phyloP scores from a whole-genome alignment of 73 alveolate genomes.

The Paramecium primaurelia region DNA sequence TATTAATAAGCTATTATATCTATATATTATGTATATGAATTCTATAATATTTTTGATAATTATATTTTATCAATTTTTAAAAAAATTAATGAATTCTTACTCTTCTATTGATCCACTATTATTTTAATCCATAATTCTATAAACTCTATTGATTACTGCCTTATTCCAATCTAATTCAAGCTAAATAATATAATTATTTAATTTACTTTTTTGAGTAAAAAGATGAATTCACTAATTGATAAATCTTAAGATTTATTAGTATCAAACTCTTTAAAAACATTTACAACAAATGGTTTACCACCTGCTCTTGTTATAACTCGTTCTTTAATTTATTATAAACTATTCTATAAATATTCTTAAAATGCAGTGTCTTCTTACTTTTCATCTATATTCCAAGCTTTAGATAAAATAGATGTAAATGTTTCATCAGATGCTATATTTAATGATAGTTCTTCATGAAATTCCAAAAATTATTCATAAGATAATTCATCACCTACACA shows the following conservation, averaged over 20 bases:
- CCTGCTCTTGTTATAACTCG: neutral
- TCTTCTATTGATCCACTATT: neutral
- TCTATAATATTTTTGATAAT: neutral
- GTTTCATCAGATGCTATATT: constrained; percentile 28
- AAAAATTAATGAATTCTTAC: neutral
- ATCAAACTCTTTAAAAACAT: constrained; percentile 14
- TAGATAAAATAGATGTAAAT: neutral
- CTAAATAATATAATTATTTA: neutral
- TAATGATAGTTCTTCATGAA: neutral
- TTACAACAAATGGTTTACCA: neutral
- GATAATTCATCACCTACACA: neutral
- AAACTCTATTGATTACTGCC: neutral
- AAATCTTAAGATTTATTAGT: neutral
- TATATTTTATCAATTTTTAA: neutral
- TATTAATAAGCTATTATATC: too few species aligned
- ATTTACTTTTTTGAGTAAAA: neutral
- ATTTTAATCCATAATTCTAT: constrained; percentile 9
- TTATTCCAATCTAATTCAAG: neutral
- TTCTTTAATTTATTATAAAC: neutral
- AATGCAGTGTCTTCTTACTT: constrained; percentile 39
- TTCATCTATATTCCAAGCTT: constrained; percentile 15
- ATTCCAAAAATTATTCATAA: neutral
- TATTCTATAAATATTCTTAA: neutral
- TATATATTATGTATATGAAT: neutral
- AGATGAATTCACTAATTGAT: neutral